Evolutionary conservation across 2,329 filamentous ascomycete species (phyloP).

Genomic region (Monosporascus sp.): DNA sequence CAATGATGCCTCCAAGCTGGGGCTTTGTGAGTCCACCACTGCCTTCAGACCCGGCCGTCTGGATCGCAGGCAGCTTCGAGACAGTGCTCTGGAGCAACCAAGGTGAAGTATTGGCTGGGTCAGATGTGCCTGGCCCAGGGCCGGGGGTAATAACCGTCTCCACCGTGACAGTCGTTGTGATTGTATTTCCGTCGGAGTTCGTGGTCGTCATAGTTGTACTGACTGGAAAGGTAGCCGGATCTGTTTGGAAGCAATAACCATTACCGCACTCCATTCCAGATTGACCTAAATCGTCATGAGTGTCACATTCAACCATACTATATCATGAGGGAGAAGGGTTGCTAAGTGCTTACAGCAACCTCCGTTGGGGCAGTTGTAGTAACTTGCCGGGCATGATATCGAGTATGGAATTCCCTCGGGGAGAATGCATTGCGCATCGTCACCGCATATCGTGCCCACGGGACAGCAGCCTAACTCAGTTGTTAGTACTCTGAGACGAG

Average conservation of each 20-base stretch:
- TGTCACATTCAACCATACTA: not conserved
- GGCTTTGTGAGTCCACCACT: conserved; percentile 30
- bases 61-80: conserved; percentile 32
- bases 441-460: conserved; percentile 38
- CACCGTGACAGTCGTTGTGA: conserved; percentile 36
- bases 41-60: conserved; percentile 15
- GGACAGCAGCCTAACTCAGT: conserved; percentile 31
- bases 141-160: conserved; percentile 28
- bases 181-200: conserved; percentile 29
- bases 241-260: conserved; percentile 42
- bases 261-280: conserved; percentile 44
- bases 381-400: conserved; percentile 37
- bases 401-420: conserved; percentile 36
- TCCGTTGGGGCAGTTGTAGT: conserved; percentile 44
- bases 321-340: too few relatives aligned
- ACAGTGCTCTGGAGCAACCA: conserved; percentile 41
- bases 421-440: conserved; percentile 33
- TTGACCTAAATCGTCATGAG: conserved; percentile 7
- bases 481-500: conserved; percentile 24
- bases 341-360: conserved; percentile 42
- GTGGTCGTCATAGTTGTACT: conserved; percentile 41
- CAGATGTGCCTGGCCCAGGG: conserved; percentile 20
- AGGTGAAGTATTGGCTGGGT: conserved; percentile 24
- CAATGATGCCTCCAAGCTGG: conserved; percentile 49
- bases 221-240: conserved; percentile 38